Base-by-base conservation (phyloP, 2,329 filamentous ascomycete genomes). In the Colletotrichum gloeosporioides region DNA sequence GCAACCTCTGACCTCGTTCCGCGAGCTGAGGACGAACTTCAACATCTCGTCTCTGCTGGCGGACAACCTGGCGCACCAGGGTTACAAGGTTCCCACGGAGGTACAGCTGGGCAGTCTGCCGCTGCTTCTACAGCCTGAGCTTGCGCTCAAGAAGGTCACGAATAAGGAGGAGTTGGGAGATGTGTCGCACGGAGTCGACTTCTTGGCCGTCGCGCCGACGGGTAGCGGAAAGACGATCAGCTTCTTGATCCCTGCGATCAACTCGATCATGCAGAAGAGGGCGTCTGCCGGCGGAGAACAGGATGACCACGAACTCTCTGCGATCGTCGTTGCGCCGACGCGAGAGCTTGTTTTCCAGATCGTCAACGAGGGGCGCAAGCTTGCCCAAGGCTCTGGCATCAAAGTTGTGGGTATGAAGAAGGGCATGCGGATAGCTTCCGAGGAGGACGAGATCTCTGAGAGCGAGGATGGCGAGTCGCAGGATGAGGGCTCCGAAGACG, bases 221-320 rank as follows among this genome's bases (percentile, higher is more conserved):
- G 97, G 97, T 29, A 99, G 96, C 83, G 97, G 97, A 61, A 99
- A 99, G 88, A 99, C 97, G 0, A 88, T 99, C 78, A 95, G 96
- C 22, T 99, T 98, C 81, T 85, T 99, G 80, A 94, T 99, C 57
- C 96, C 96, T 0, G 90, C 96, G 4, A 92, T 99, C 80, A 94
- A 98, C 82, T 90, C 91, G 62, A 92, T 98, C 57, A 87, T 95
- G 79, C 88, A 90, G 77, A 86, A 90, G 69, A 86, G 90, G 57
- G 87, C 89, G 1, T 85, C 88, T 49, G 53, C 67, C 53, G 85
- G 88, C 79, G 83, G 82, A 44, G 79, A 75, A 78, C 81, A 83
- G 65, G 79, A 74, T 79, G 82, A 83, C 61, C 90, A 92, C 77
- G 85, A 89, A 13, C 86, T 95, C 10, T 89, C 93, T 80, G 91